Conservation (phyloP, 1,139 yeast genomes). For the Magnusiomyces sp. region DNA sequence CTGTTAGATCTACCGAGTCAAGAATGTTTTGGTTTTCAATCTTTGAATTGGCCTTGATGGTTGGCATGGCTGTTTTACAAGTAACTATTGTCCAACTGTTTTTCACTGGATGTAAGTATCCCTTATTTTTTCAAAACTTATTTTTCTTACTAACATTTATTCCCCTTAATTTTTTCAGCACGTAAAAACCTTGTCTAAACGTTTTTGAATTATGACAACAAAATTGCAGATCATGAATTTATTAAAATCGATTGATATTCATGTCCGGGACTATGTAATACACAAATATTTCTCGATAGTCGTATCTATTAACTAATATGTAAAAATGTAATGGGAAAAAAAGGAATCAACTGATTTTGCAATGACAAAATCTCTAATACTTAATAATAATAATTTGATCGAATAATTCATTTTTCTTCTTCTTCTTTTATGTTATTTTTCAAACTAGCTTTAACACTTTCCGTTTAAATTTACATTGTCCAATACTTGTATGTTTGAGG, state of each 20-base stretch:
- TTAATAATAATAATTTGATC: background rate
- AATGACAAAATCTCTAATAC: too few species aligned
- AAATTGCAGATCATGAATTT: background rate
- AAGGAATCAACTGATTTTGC: too few species aligned
- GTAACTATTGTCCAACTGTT: slow-evolving; percentile 76
- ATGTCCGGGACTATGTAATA: too few species aligned
- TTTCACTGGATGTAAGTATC: slow-evolving; percentile 49
- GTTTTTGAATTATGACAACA: background rate
- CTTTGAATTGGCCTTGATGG: slow-evolving; percentile 72
- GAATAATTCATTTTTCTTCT: too few species aligned
- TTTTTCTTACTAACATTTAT: background rate
- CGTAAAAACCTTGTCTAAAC: slow-evolving; percentile 63
- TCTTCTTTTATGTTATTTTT: too few species aligned
- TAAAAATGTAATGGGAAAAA: background rate
- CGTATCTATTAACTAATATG: background rate
- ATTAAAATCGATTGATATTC: too few species aligned
- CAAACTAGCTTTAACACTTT: too few species aligned
- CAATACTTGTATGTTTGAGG: slow-evolving; percentile 81
- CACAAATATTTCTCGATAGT: background rate
- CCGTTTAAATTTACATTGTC: slow-evolving; percentile 57
- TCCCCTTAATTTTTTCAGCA: slow-evolving; percentile 17
- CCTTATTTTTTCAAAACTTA: slow-evolving; percentile 1
- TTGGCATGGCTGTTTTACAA: slow-evolving; percentile 79
- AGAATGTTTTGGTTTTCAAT: slow-evolving; percentile 80
- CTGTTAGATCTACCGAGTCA: slow-evolving; percentile 81